A percentile compares a stretch with the other conserved stretches of the same genome.
Conservation (phyloP, 768 basidiomycete species). For the Pleurotus salmoneostramineus region DNA sequence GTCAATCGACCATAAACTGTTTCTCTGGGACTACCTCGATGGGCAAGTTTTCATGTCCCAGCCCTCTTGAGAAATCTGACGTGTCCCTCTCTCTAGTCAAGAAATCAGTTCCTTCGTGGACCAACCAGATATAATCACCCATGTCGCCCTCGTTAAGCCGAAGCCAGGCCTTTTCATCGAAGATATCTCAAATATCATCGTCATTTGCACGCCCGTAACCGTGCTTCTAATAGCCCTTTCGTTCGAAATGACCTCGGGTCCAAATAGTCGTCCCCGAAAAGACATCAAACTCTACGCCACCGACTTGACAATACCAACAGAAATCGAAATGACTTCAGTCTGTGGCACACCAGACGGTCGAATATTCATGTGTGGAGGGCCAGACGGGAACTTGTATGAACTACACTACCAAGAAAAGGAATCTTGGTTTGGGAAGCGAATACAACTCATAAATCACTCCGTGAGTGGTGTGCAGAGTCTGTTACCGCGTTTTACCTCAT, state of each 20-base stretch:
- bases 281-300: slow-evolving; percentile 90
- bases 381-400: slow-evolving; percentile 90
- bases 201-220: slow-evolving; percentile 84
- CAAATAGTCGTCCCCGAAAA: slow-evolving; percentile 42
- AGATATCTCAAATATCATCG: slow-evolving; percentile 83
- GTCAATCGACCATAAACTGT: slow-evolving; percentile 88
- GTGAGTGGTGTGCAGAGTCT: slow-evolving; percentile 75
- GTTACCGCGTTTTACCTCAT: slow-evolving; percentile 67
- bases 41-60: slow-evolving; percentile 60
- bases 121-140: slow-evolving; percentile 84
- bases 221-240: slow-evolving; percentile 85
- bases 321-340: slow-evolving; percentile 84
- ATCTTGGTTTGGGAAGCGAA: slow-evolving; percentile 88
- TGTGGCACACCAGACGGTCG: slow-evolving; percentile 76
- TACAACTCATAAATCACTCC: slow-evolving; percentile 85
- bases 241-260: slow-evolving; percentile 38
- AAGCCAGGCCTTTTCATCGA: slow-evolving; percentile 88
- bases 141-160: slow-evolving; percentile 85
- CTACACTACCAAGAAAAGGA: slow-evolving; percentile 87
- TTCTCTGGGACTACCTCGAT: slow-evolving; percentile 95
- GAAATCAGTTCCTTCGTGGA: slow-evolving; percentile 91
- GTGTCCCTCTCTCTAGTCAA: slow-evolving; percentile 42
- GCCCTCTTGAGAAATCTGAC: not conserved
- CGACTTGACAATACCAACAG: slow-evolving; percentile 73
- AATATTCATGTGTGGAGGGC: slow-evolving; percentile 85